A percentile compares a stretch with the other conserved stretches of the same genome.
Conservation (phyloP, 2,329 filamentous ascomycete genomes). For the Aspergillus tamarii region DNA sequence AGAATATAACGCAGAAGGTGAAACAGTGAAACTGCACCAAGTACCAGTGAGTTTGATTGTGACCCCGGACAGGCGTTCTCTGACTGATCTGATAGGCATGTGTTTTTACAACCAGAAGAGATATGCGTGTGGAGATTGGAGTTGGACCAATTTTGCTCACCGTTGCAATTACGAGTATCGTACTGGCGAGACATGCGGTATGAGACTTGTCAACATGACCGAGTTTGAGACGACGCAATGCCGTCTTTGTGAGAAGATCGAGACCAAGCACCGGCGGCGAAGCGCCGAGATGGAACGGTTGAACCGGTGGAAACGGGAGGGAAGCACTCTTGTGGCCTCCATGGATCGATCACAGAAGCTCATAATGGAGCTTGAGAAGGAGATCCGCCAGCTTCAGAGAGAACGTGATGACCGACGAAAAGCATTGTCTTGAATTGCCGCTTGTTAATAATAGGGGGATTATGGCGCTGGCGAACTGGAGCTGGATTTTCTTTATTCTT, state of each 20-base stretch:
- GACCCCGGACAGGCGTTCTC: constrained; percentile 25
- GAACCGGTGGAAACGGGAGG: constrained; percentile 75
- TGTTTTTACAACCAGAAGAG: constrained; percentile 94
- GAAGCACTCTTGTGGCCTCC: constrained; percentile 60
- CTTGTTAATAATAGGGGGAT: constrained; percentile 10
- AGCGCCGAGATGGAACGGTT: constrained; percentile 76
- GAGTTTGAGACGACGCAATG: constrained; percentile 67
- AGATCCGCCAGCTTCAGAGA: constrained; percentile 67
- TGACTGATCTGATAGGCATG: constrained; percentile 62
- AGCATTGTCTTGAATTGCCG: constrained; percentile 27
- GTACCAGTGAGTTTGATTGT: constrained; percentile 38
- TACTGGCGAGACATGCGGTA: constrained; percentile 92
- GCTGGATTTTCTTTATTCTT: constrained; percentile 23
- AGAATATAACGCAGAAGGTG: constrained; percentile 31
- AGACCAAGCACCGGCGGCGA: constrained; percentile 77
- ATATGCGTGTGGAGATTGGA: constrained; percentile 87
- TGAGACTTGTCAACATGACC: constrained; percentile 83
- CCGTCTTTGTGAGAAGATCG: constrained; percentile 85
- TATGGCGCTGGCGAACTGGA: constrained; percentile 1
- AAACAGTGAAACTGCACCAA: constrained; percentile 36
- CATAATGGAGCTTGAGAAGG: constrained; percentile 70
- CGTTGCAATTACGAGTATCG: constrained; percentile 95
- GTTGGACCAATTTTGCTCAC: constrained; percentile 90
- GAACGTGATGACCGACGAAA: constrained; percentile 54
- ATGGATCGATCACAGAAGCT: constrained; percentile 71